phyloP scores from a whole-genome alignment of 352 stramenopile genomes.

The Phytophthora vignae region DNA sequence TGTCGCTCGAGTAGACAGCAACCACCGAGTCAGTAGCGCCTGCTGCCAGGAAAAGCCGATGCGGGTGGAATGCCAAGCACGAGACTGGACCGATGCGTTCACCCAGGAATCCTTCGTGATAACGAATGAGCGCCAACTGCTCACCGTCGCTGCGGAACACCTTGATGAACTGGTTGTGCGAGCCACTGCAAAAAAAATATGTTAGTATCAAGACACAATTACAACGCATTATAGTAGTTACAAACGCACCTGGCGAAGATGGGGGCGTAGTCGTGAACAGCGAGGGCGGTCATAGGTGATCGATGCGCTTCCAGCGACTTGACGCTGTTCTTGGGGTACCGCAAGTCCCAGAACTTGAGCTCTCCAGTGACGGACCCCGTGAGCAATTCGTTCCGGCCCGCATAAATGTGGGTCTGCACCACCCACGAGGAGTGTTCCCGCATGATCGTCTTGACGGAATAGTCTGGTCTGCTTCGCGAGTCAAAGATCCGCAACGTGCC shows the following conservation, averaged over 20 bases:
- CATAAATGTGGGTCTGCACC: constrained; percentile 91
- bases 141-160: constrained; percentile 93
- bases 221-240: constrained; percentile 1
- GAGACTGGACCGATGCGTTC: constrained; percentile 98
- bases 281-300: constrained; percentile 96
- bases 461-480: constrained; percentile 81
- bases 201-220: constrained; percentile 1
- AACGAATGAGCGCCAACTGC: constrained; percentile 88
- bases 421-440: constrained; percentile 97
- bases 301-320: constrained; percentile 91
- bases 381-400: constrained; percentile 89
- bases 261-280: constrained; percentile 95
- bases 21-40: constrained; percentile 96
- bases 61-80: constrained; percentile 97
- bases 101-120: constrained; percentile 97
- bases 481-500: constrained; percentile 96
- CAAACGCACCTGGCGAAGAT: constrained; percentile 92
- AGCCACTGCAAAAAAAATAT: constrained; percentile 76
- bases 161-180: constrained; percentile 99
- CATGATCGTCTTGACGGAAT: constrained; percentile 72
- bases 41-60: constrained; percentile 95
- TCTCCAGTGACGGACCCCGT: constrained; percentile 95
- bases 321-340: constrained; percentile 82
- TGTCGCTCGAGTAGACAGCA: constrained; percentile 92
- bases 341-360: constrained; percentile 98